These are phyloP conservation scores for Naumovozyma castellii DNA, from an alignment of 805 yeast species.

Conservation along the genomic window DNA sequence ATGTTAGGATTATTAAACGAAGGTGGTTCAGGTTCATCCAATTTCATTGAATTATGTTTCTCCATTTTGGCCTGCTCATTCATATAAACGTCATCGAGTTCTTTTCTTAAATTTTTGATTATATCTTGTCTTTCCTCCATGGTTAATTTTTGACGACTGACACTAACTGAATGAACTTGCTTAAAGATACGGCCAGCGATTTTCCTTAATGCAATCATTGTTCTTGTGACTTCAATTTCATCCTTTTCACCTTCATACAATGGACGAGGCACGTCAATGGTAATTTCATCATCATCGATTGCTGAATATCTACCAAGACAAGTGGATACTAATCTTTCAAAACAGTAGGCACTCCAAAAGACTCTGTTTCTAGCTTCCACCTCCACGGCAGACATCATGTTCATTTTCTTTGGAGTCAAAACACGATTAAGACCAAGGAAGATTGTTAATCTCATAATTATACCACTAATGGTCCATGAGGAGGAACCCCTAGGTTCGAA, in stretches of 20 bases:
- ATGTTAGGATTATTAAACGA: neutral
- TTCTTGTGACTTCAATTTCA: conserved; percentile 33
- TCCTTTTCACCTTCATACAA: conserved; percentile 34
- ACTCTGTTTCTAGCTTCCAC: conserved; percentile 37
- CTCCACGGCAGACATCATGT: conserved; percentile 27
- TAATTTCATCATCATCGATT: conserved; percentile 42
- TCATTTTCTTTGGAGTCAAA: conserved; percentile 23
- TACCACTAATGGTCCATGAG: conserved; percentile 45
- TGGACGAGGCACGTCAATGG: conserved; percentile 35
- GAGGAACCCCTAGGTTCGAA: conserved; percentile 42
- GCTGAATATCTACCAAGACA: conserved; percentile 42
- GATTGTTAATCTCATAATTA: conserved; percentile 36
- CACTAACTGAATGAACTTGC: conserved; percentile 38
- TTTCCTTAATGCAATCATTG: conserved; percentile 36
- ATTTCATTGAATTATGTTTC: conserved; percentile 9
- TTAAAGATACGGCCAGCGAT: conserved; percentile 41
- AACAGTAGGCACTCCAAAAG: conserved; percentile 42
- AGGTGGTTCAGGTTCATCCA: conserved; percentile 1
- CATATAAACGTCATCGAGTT: conserved; percentile 25
- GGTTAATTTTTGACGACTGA: conserved; percentile 26
- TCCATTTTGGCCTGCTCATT: conserved; percentile 20
- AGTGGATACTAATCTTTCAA: conserved; percentile 40
- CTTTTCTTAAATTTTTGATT: conserved; percentile 29
- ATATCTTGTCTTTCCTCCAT: conserved; percentile 29
- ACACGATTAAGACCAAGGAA: conserved; percentile 40